phyloP scores from a whole-genome alignment of 2,329 filamentous ascomycete species.

The Chrysoporthe cubensis region DNA sequence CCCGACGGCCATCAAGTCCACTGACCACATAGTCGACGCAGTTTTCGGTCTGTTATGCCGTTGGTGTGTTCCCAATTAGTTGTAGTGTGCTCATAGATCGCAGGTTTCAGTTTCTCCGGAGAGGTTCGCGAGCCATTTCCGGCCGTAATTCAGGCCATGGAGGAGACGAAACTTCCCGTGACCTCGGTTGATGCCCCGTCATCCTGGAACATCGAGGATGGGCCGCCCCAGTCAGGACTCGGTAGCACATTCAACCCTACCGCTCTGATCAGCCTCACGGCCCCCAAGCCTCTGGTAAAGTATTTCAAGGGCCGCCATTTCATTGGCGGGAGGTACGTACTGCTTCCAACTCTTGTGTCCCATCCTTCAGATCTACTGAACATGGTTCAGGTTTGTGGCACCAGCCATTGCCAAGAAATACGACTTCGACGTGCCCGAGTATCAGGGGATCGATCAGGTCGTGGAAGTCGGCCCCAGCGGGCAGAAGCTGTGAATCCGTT shows the following conservation, averaged over 20 bases:
- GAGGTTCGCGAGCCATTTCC: conserved; percentile 93
- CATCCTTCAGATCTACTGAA: conserved; percentile 8
- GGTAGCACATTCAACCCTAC: conserved; percentile 81
- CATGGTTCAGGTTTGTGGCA: conserved; percentile 71
- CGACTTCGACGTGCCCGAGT: conserved; percentile 78
- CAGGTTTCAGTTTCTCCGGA: conserved; percentile 89
- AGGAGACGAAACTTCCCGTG: conserved; percentile 74
- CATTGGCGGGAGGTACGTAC: conserved; percentile 75
- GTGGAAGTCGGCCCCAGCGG: conserved; percentile 68
- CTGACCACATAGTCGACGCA: conserved; percentile 86
- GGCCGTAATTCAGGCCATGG: conserved; percentile 75
- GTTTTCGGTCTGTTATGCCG: conserved; percentile 75
- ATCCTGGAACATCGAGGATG: conserved; percentile 89
- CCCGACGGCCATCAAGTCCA: conserved; percentile 61
- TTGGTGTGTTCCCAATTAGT: conserved; percentile 13
- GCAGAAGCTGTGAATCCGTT: conserved; percentile 55
- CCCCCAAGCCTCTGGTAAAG: conserved; percentile 87
- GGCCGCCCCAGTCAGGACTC: conserved; percentile 76
- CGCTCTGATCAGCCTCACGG: conserved; percentile 84
- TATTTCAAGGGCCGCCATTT: conserved; percentile 90
- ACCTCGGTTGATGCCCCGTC: conserved; percentile 92
- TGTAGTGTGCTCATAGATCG: conserved; percentile 11
- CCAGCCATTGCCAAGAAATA: conserved; percentile 82
- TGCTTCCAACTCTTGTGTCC: conserved; percentile 7
- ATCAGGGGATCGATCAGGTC: conserved; percentile 86